Evolutionary conservation across 2,329 filamentous ascomycete species (phyloP), one percentile per base, ranked within the genome.

Genomic region (Aspergillus chevalieri): DNA sequence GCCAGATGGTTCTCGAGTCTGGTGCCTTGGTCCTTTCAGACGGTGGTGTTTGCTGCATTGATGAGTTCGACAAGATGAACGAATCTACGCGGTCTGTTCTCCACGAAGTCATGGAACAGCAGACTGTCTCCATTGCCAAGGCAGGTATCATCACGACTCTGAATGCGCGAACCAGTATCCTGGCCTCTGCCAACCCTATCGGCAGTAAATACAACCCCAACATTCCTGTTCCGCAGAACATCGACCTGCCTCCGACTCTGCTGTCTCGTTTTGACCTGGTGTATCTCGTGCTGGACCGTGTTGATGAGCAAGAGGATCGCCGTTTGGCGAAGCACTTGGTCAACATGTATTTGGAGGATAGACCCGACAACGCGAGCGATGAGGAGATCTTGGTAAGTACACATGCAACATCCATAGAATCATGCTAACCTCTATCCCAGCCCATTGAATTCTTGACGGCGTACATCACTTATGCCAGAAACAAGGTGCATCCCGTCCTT

Each of bases 181-280:
- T 98, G 26, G 93, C 93, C 14, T 97, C 92, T 9, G 93, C 93
- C 69, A 98, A 98, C 66, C 93, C 93, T 1, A 97, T 98, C 57
- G 93, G 93, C 61, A 95, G 89, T 73, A 91, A 94, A 66, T 98
- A 98, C 75, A 97, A 98, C 70, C 87, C 89, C 2, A 92, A 95
- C 63, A 75, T 98, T 21, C 91, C 93, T 0, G 93, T 98, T 12
- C 93, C 93, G 3, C 91, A 97, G 63, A 98, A 98, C 70, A 98
- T 98, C 61, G 93, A 98, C 64, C 82, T 98, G 7, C 93, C 93
- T 0, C 93, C 93, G 0, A 98, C 93, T 0, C 78, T 98, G 6
- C 81, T 98, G 47, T 96, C 91, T 4, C 86, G 93, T 77, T 98
- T 98, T 66, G 93, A 98, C 68, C 77, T 98, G 6, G 92, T 98